Conservation (phyloP, 768 basidiomycete species). For the Termitomyces eurrhizus region DNA sequence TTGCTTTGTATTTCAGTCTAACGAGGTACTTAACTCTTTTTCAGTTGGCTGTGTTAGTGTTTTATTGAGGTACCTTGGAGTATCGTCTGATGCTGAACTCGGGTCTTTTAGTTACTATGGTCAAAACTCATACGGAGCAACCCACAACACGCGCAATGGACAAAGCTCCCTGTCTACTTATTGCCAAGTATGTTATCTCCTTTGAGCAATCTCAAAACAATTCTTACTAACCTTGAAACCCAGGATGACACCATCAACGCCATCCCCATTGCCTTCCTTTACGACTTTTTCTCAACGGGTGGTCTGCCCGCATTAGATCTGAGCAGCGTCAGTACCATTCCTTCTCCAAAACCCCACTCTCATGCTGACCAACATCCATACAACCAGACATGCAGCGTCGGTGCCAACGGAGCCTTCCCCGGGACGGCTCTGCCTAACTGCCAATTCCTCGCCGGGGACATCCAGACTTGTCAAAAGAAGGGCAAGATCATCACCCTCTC, state of each 20-base stretch:
- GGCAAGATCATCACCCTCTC: conserved; percentile 49
- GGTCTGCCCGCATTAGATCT: conserved; percentile 57
- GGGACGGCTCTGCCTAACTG: conserved; percentile 60
- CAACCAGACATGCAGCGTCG: conserved; percentile 47
- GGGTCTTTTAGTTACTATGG: conserved; percentile 36
- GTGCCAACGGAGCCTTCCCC: conserved; percentile 39
- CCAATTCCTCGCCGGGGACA: conserved; percentile 48
- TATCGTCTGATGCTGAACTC: neutral
- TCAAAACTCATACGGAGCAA: conserved; percentile 58
- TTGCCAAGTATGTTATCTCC: conserved; percentile 38
- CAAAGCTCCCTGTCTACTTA: conserved; percentile 41
- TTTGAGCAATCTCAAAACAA: neutral
- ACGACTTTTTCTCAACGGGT: conserved; percentile 56
- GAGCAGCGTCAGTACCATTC: conserved; percentile 40
- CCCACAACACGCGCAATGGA: conserved; percentile 36
- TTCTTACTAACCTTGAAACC: neutral
- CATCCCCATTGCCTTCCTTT: conserved; percentile 59
- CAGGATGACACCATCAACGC: conserved; percentile 56
- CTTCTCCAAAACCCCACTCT: neutral
- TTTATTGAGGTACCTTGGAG: neutral
- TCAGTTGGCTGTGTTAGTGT: conserved; percentile 23
- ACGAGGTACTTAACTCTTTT: neutral
- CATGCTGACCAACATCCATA: neutral
- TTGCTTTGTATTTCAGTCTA: neutral
- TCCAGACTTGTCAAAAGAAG: conserved; percentile 53